Evolutionary conservation across 306 rosid species (phyloP).

Genomic region (Lupinus albus): DNA sequence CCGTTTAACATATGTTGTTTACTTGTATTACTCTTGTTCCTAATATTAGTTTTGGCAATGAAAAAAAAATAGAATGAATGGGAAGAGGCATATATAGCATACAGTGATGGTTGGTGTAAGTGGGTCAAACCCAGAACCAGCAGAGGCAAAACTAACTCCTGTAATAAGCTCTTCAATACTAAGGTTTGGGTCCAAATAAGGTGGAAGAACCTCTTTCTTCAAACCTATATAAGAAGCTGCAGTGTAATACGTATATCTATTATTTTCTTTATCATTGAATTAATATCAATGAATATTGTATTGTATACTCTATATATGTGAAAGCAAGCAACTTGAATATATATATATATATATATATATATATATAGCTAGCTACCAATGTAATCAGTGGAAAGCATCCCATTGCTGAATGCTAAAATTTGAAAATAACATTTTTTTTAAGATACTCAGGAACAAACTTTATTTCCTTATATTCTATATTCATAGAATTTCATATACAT

Average conservation of each 20-base stretch:
- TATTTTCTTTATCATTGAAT: not conserved
- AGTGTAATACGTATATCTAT: not conserved
- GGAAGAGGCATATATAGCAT: constrained; percentile 28
- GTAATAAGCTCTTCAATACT: constrained; percentile 52
- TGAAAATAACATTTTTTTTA: no score
- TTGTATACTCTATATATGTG: not conserved
- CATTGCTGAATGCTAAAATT: no score
- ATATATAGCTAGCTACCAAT: constrained; percentile 61
- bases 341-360: no score
- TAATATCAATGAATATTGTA: not conserved
- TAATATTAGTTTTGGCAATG: no score
- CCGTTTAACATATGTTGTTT: no score
- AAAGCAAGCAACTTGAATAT: not conserved
- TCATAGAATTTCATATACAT: no score
- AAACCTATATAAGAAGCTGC: constrained; percentile 65
- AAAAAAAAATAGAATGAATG: not conserved
- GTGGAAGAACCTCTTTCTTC: constrained; percentile 61
- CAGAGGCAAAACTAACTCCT: constrained; percentile 84
- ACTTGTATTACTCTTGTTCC: no score
- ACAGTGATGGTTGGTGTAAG: constrained; percentile 58
- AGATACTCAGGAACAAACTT: no score
- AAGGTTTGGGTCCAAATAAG: constrained; percentile 68
- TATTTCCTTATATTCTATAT: no score
- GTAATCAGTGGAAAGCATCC: constrained; percentile 66
- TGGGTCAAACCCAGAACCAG: constrained; percentile 76